Evolutionary conservation across 768 basidiomycete genomes (phyloP).

Genomic region (Flagelloscypha sp.): DNA sequence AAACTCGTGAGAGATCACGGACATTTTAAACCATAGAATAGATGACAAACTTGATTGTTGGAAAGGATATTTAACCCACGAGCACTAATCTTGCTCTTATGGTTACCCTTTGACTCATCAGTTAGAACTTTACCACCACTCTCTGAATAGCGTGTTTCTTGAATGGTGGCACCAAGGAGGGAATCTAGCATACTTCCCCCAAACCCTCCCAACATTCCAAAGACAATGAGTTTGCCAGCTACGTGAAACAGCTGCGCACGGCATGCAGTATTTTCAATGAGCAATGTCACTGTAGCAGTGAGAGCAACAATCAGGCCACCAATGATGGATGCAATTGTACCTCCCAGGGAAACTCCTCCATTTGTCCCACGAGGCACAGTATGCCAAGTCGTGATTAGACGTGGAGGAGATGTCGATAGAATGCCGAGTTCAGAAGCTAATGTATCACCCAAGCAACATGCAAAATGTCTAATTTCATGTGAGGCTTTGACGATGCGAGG

Average conservation of each 20-base stretch:
- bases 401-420: constrained; percentile 57
- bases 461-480: constrained; percentile 57
- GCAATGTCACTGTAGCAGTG: constrained; percentile 45
- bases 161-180: constrained; percentile 79
- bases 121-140: constrained; percentile 56
- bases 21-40: constrained; percentile 11
- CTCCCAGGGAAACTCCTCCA: constrained; percentile 72
- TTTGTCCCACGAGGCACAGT: constrained; percentile 85
- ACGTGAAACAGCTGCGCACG: constrained; percentile 28
- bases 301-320: constrained; percentile 72
- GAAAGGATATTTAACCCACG: constrained; percentile 62
- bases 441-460: constrained; percentile 85
- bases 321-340: constrained; percentile 61
- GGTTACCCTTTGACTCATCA: constrained; percentile 28
- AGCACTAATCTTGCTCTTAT: constrained; percentile 44
- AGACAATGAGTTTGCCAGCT: constrained; percentile 36
- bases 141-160: constrained; percentile 66
- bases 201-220: constrained; percentile 62
- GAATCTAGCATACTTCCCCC: constrained; percentile 87
- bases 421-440: constrained; percentile 92
- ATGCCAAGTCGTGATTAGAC: constrained; percentile 71
- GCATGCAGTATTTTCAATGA: constrained; percentile 57
- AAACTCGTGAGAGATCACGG: too few species aligned
- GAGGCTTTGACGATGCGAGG: background rate
- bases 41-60: constrained; percentile 68